These are phyloP conservation scores for Corymbia citriodora DNA, from an alignment of 441 rosid species.

Conservation along the genomic window DNA sequence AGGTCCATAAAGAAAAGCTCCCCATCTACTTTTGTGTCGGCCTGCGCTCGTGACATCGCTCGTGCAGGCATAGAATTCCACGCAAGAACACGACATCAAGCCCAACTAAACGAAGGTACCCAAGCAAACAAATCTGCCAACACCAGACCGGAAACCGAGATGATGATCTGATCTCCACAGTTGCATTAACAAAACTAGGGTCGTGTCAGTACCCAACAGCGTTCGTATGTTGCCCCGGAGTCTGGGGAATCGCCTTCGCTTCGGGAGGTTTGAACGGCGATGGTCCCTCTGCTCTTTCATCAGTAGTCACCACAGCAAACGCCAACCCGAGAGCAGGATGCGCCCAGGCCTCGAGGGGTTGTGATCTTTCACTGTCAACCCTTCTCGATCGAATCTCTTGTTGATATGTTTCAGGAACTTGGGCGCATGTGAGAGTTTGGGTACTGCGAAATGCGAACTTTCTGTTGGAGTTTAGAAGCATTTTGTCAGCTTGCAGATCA, in stretches of 20 bases:
- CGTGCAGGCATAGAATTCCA: background rate
- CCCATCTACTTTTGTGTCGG: background rate
- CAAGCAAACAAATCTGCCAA: background rate
- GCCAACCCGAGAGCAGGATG: background rate
- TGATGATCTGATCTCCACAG: background rate
- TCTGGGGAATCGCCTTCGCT: background rate
- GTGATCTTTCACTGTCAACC: background rate
- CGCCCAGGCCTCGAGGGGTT: background rate
- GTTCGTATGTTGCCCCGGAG: background rate
- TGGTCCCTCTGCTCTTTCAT: background rate
- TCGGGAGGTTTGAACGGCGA: background rate
- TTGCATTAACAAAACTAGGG: background rate
- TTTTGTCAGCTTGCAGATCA: background rate
- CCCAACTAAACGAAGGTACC: background rate
- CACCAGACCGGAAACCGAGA: background rate
- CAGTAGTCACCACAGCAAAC: background rate
- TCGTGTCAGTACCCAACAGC: background rate
- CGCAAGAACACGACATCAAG: background rate
- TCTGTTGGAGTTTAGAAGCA: background rate
- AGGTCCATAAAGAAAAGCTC: background rate
- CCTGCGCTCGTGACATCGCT: background rate
- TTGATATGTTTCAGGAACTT: background rate
- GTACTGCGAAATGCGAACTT: background rate
- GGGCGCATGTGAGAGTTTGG: background rate
- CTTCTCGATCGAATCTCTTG: background rate